Base-by-base conservation (phyloP, 169 alveolate species). In the Cryptosporidium muris region DNA sequence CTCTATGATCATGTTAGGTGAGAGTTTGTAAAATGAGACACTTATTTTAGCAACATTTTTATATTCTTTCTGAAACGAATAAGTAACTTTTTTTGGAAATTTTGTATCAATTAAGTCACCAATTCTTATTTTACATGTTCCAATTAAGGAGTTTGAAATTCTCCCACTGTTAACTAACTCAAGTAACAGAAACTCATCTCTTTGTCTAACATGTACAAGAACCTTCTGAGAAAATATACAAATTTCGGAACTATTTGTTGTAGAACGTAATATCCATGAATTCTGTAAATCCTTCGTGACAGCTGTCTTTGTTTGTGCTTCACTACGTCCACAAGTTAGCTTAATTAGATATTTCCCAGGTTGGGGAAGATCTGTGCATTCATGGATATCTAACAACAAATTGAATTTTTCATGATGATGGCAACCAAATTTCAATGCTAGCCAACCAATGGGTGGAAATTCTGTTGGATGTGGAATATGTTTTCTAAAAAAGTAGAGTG, bases 41-140 rank as follows among this genome's bases (percentile, higher is more conserved):
- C 38, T 4, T n/a, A 74, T n/a, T 42, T 74, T 74, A 43, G 64
- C 85, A 16, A 58, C 51, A 9, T 37, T 38, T 49, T 74, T 74
- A 34, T 63, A 58, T 11, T 62, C 85, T 74, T 43, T 74, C 14
- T 74, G 68, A 45, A 74, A 25, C 14, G 12, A 34, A 58, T 74
- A 74, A 11, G 85, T 74, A 5, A 74, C 85, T 48, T 58, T 74
- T 43, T 74, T 74, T 58, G 85, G 85, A 12, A 74, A 74, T 64
- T 74, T 74, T 58, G 85, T 68, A 9, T 74, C 85, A 43, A 74
- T 47, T n/a, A 74, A 58, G 51, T 74, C 85, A 66, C 54, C 47
- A 43, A 74, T 74, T 8, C 68, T 48, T 40, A 74, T 74, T 43
- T 49, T 74, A 45, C 85, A 74, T 43, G 42, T 68, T 25, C 85